phyloP scores from a whole-genome alignment of 305 asterid species.

The Nicotiana rustica region DNA sequence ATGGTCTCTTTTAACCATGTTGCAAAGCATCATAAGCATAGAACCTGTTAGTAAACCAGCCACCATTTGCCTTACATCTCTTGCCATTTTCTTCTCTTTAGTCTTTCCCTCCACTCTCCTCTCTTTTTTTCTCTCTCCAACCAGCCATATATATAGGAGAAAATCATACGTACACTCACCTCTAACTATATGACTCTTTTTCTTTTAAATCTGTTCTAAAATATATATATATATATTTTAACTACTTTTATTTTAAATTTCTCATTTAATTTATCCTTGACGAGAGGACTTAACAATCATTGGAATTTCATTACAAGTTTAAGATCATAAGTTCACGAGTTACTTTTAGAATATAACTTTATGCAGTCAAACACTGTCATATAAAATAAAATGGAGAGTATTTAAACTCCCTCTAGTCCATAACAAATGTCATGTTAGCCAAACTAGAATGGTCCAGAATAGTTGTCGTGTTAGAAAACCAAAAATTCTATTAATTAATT shows the following conservation, averaged over 20 bases:
- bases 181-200: too few relatives aligned
- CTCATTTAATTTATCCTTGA: too few relatives aligned
- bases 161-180: neutral
- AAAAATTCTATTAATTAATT: neutral
- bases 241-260: too few relatives aligned
- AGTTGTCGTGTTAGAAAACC: neutral
- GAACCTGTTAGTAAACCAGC: slow-evolving; percentile 84
- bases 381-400: neutral
- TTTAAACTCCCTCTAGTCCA: neutral
- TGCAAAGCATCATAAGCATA: slow-evolving; percentile 93
- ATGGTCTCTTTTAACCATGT: slow-evolving; percentile 91
- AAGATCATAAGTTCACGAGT: too few relatives aligned
- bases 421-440: neutral
- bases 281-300: too few relatives aligned
- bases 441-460: neutral
- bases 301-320: too few relatives aligned
- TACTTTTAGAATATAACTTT: too few relatives aligned
- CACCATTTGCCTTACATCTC: slow-evolving; percentile 86
- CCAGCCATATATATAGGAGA: neutral
- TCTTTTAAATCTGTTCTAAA: too few relatives aligned
- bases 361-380: neutral
- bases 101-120: neutral
- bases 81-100: slow-evolving; percentile 56
- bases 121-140: slow-evolving; percentile 1
- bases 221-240: too few relatives aligned